Evolutionary conservation across 106 monocot genomes (phyloP).

Genomic region (Iris macrosiphon): DNA sequence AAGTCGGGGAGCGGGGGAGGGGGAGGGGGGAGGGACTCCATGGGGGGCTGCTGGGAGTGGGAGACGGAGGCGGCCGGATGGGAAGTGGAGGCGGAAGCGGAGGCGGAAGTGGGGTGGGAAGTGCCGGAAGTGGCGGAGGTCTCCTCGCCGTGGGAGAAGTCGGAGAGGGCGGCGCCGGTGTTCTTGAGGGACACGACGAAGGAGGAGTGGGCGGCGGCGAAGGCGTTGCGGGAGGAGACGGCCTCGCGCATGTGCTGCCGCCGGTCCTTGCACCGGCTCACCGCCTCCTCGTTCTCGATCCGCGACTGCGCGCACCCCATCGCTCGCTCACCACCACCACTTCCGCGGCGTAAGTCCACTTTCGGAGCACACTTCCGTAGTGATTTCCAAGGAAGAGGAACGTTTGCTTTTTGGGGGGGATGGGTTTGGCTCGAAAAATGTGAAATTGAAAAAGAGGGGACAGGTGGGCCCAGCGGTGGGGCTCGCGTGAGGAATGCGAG

Average conservation of each 20-base stretch:
- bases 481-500: too few relatives aligned
- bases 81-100: background rate
- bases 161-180: constrained; percentile 74
- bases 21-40: constrained; percentile 42
- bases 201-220: constrained; percentile 79
- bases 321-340: too few relatives aligned
- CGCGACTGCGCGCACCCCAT: constrained; percentile 89
- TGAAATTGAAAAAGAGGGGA: too few relatives aligned
- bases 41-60: constrained; percentile 6
- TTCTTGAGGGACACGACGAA: constrained; percentile 60
- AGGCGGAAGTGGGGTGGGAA: background rate
- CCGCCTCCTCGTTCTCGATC: constrained; percentile 81
- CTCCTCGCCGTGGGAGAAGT: constrained; percentile 54
- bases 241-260: constrained; percentile 54
- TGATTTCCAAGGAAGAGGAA: too few relatives aligned
- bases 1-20: constrained; percentile 74
- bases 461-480: too few relatives aligned
- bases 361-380: too few relatives aligned
- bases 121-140: too few relatives aligned
- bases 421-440: too few relatives aligned
- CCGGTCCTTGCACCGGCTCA: constrained; percentile 72
- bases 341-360: too few relatives aligned
- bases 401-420: too few relatives aligned
- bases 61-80: background rate
- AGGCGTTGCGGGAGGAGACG: constrained; percentile 78